These are phyloP conservation scores for Flaveria brownii DNA, from an alignment of 129 eudicot species.

Conservation along the genomic window DNA sequence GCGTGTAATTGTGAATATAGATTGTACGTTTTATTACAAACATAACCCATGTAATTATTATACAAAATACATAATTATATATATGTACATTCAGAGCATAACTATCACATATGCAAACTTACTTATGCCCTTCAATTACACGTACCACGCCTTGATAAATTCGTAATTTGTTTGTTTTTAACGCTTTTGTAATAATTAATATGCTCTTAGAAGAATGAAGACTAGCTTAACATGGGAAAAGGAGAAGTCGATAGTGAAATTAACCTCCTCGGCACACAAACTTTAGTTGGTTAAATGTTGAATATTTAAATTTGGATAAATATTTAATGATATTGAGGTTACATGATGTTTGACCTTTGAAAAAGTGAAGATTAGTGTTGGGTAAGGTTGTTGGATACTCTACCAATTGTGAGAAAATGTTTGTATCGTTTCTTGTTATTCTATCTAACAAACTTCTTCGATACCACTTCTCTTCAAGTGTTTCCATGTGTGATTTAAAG, in stretches of 20 bases:
- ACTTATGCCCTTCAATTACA: no score
- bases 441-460: slow-evolving; percentile 29
- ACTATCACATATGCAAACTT: no score
- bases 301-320: slow-evolving; percentile 15
- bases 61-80: no score
- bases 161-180: no score
- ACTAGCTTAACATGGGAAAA: slow-evolving; percentile 27
- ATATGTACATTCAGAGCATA: no score
- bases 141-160: no score
- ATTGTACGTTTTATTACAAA: no score
- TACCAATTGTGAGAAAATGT: slow-evolving; percentile 52
- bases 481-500: neutral
- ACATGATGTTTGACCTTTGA: slow-evolving; percentile 27
- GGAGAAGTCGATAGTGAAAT: neutral
- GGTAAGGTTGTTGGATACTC: slow-evolving; percentile 67
- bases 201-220: no score
- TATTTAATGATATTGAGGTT: neutral
- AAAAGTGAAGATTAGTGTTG: slow-evolving; percentile 36
- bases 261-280: neutral
- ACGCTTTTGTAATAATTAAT: no score
- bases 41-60: no score
- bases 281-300: slow-evolving; percentile 2
- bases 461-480: slow-evolving; percentile 11
- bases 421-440: slow-evolving; percentile 33
- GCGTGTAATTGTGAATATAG: no score